phyloP scores from a whole-genome alignment of 192 early-diverging fungal species.

The Backusella australiensis region DNA sequence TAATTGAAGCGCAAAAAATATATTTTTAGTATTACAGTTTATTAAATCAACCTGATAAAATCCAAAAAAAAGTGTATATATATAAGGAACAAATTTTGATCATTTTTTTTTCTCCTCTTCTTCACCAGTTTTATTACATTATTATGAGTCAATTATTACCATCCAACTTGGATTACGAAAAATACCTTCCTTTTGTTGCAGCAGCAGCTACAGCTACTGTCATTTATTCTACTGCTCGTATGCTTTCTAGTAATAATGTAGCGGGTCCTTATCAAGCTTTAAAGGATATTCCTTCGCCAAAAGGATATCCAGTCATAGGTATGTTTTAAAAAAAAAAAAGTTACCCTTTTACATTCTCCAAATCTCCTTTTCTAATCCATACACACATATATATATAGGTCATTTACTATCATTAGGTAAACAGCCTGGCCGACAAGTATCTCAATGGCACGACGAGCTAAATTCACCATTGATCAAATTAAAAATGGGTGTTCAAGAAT shows the following conservation, averaged over 20 bases:
- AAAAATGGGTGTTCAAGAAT: slow-evolving; percentile 10
- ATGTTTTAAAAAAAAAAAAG: neutral
- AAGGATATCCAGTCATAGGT: neutral
- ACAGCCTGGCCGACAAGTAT: neutral
- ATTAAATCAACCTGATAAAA: neutral
- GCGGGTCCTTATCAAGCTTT: neutral
- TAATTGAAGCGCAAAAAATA: neutral
- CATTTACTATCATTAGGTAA: slow-evolving; percentile 11
- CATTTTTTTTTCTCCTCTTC: neutral
- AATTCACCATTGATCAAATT: neutral
- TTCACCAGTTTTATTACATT: neutral
- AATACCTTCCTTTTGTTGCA: neutral
- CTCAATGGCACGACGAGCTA: neutral
- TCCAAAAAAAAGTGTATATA: neutral
- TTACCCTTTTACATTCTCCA: neutral
- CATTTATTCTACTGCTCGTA: neutral
- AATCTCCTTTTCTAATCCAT: neutral
- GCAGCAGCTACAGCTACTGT: neutral
- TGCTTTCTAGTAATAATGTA: neutral
- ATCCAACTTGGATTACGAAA: neutral
- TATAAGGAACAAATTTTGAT: neutral
- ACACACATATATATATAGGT: neutral
- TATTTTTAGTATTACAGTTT: neutral
- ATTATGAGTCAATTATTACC: neutral
- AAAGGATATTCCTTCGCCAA: neutral